Percentiles rank a stretch among this genome's conserved stretches.
Conservation (phyloP, 305 asterid species). For the Ruellia speciosa region DNA sequence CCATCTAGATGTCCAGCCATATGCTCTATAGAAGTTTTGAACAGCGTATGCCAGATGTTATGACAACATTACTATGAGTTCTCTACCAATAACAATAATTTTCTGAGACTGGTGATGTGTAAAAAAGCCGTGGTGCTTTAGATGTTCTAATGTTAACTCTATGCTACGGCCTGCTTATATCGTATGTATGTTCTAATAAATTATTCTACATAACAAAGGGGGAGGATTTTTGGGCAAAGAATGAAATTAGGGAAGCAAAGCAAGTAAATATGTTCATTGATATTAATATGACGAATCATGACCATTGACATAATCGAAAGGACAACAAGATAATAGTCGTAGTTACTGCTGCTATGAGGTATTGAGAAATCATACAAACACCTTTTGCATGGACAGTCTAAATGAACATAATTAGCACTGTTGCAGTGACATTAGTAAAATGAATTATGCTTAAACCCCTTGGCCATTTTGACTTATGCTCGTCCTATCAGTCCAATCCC, state of each 20-base stretch:
- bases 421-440: slow-evolving; percentile 3
- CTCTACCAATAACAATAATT: slow-evolving; percentile 12
- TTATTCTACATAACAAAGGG: not conserved
- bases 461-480: not conserved
- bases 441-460: not conserved
- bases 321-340: not conserved
- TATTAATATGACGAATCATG: not conserved
- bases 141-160: slow-evolving; percentile 16
- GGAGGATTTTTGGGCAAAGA: not conserved
- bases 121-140: slow-evolving; percentile 19
- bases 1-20: not conserved
- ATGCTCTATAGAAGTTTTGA: slow-evolving; percentile 14
- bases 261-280: too few species aligned
- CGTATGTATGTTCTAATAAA: not conserved
- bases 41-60: slow-evolving; percentile 7
- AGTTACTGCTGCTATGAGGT: not conserved
- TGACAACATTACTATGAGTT: slow-evolving; percentile 10
- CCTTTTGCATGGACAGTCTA: slow-evolving; percentile 11
- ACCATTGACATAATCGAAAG: not conserved
- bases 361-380: not conserved
- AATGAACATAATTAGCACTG: slow-evolving; percentile 1
- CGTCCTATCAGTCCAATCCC: slow-evolving; percentile 16
- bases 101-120: slow-evolving; percentile 5
- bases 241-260: too few species aligned
- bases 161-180: slow-evolving; percentile 10